These are phyloP conservation scores for Saxophila tyrrhenica DNA, from an alignment of 495 filamentous ascomycete genomes.

Conservation along the genomic window DNA sequence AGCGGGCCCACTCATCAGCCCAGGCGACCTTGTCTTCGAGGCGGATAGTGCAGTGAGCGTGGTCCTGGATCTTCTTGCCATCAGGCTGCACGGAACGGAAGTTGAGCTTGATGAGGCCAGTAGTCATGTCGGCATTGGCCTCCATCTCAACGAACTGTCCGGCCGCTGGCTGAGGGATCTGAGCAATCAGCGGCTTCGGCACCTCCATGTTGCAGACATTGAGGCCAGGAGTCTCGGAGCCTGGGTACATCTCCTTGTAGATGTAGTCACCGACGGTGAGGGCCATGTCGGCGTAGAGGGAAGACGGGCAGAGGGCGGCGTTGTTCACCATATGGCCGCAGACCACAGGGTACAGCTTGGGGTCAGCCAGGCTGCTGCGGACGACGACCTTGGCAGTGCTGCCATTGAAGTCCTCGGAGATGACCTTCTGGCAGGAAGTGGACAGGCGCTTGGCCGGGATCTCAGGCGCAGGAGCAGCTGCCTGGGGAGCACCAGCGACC, in stretches of 20 bases:
- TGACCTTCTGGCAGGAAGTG: conserved; percentile 33
- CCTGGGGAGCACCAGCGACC: conserved; percentile 17
- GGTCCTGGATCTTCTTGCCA: conserved; percentile 29
- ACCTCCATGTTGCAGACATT: conserved; percentile 35
- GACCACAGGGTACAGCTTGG: conserved; percentile 29
- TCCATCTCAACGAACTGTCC: conserved; percentile 34
- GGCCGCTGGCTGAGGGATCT: conserved; percentile 27
- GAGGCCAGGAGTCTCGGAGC: conserved; percentile 24
- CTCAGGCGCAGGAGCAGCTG: conserved; percentile 20
- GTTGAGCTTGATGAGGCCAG: conserved; percentile 25
- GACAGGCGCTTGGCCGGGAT: conserved; percentile 27
- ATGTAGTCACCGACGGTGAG: conserved; percentile 38
- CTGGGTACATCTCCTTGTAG: conserved; percentile 34
- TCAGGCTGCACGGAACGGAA: conserved; percentile 31
- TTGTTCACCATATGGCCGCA: conserved; percentile 35
- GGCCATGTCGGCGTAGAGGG: conserved; percentile 41
- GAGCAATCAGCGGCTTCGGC: conserved; percentile 30
- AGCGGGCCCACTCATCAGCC: conserved; percentile 31
- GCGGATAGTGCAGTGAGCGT: conserved; percentile 30
- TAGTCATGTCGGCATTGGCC: conserved; percentile 32
- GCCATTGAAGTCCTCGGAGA: conserved; percentile 30
- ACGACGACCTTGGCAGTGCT: conserved; percentile 29
- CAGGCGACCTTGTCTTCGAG: conserved; percentile 31
- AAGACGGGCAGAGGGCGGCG: conserved; percentile 34
- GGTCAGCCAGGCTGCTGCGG: conserved; percentile 31